Conservation (phyloP, 2,329 filamentous ascomycete species). For the Calonectria crousiana region DNA sequence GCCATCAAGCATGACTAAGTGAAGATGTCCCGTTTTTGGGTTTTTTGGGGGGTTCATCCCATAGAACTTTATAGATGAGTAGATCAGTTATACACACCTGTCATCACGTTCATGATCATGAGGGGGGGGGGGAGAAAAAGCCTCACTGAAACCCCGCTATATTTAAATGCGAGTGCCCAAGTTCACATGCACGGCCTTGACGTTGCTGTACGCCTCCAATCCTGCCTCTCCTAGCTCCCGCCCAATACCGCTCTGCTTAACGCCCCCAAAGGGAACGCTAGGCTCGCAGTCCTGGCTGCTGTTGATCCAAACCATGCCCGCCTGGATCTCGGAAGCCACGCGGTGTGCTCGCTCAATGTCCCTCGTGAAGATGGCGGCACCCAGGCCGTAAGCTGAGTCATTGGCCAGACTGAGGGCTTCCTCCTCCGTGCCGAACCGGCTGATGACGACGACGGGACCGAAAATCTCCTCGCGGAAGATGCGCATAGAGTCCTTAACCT, state of each 20-base stretch:
- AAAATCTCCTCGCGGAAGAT: constrained; percentile 93
- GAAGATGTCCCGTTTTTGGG: neutral
- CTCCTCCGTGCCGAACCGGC: constrained; percentile 84
- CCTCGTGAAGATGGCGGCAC: constrained; percentile 82
- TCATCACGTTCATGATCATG: neutral
- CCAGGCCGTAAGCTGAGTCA: constrained; percentile 81
- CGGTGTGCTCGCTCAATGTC: constrained; percentile 84
- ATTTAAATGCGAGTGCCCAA: constrained; percentile 39
- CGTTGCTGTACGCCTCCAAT: constrained; percentile 43
- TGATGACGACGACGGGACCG: constrained; percentile 83
- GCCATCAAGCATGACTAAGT: neutral
- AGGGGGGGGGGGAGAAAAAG: neutral
- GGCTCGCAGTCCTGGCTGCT: constrained; percentile 43
- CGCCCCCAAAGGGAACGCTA: constrained; percentile 42
- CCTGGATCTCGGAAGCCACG: constrained; percentile 78
- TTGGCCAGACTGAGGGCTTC: constrained; percentile 81
- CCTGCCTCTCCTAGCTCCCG: constrained; percentile 43
- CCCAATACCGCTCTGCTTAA: constrained; percentile 45
- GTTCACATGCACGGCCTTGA: constrained; percentile 44
- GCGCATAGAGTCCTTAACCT: constrained; percentile 76
- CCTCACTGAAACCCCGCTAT: neutral
- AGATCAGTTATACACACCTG: neutral
- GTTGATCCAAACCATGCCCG: constrained; percentile 72
- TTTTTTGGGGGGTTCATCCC: neutral
- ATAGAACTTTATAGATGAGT: neutral